These are phyloP conservation scores for Cladosporium sp. DNA, from an alignment of 2,329 filamentous ascomycete genomes.

Conservation along the genomic window DNA sequence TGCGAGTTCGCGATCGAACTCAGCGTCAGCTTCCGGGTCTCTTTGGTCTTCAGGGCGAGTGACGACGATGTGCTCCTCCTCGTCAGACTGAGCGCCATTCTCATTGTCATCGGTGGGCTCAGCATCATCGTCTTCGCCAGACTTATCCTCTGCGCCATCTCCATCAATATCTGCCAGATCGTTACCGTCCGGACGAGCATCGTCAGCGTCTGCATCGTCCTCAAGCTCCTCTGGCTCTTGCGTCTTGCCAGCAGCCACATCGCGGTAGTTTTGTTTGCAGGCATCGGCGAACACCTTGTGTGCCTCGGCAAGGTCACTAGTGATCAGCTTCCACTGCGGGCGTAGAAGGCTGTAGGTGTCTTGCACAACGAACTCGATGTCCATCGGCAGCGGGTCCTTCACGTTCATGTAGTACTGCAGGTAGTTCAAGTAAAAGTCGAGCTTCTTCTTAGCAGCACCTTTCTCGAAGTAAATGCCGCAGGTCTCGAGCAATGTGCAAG, in stretches of 20 bases:
- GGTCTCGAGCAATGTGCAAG: constrained; percentile 87
- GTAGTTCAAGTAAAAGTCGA: constrained; percentile 96
- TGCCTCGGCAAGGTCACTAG: constrained; percentile 76
- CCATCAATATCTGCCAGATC: constrained; percentile 64
- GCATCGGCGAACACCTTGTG: constrained; percentile 80
- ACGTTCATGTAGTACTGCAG: constrained; percentile 96
- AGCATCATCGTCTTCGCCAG: constrained; percentile 57
- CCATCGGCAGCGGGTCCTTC: constrained; percentile 89
- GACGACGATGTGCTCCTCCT: constrained; percentile 87
- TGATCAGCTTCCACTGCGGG: constrained; percentile 87
- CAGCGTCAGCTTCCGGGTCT: constrained; percentile 91
- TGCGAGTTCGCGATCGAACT: constrained; percentile 96
- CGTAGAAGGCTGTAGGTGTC: constrained; percentile 84
- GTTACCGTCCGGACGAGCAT: constrained; percentile 67
- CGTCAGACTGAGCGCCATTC: constrained; percentile 59
- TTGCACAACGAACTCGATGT: constrained; percentile 94
- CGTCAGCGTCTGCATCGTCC: constrained; percentile 54
- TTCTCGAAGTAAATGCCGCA: constrained; percentile 96
- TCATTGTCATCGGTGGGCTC: constrained; percentile 57
- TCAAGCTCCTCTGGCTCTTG: constrained; percentile 69
- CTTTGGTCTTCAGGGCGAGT: constrained; percentile 86
- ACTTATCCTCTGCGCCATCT: constrained; percentile 55
- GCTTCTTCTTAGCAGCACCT: constrained; percentile 90
- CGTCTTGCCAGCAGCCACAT: constrained; percentile 68
- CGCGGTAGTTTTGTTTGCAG: constrained; percentile 87